These are phyloP conservation scores for Obba rivulosa DNA, from an alignment of 768 basidiomycete species.

Conservation along the genomic window DNA sequence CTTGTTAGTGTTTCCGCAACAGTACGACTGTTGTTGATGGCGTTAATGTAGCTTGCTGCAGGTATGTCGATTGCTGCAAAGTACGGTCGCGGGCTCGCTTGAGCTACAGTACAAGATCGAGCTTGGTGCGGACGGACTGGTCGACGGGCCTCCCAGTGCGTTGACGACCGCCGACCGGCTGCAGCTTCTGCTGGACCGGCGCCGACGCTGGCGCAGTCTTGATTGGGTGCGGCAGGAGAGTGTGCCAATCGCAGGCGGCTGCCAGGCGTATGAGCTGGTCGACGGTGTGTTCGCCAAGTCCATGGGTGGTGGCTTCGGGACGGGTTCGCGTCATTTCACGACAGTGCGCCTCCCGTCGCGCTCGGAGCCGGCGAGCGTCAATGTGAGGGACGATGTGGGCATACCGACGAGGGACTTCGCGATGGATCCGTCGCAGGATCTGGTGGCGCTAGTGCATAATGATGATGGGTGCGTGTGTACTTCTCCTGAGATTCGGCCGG, in stretches of 20 bases:
- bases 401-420: constrained; percentile 49
- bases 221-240: constrained; percentile 19
- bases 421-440: constrained; percentile 61
- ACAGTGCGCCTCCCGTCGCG: constrained; percentile 22
- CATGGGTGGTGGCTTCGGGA: constrained; percentile 6
- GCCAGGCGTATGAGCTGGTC: constrained; percentile 56
- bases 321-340: constrained; percentile 18
- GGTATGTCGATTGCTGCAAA: constrained; percentile 20
- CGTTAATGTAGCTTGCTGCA: constrained; percentile 5
- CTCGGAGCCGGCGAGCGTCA: constrained; percentile 4
- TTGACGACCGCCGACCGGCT: constrained; percentile 28
- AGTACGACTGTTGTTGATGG: background rate
- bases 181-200: constrained; percentile 27
- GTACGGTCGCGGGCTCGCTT: constrained; percentile 16
- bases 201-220: constrained; percentile 30
- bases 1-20: constrained; percentile 5
- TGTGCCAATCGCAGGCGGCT: constrained; percentile 30
- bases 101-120: constrained; percentile 28
- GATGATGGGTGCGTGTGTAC: constrained; percentile 13
- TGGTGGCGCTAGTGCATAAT: constrained; percentile 40
- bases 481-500: background rate
- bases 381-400: constrained; percentile 32
- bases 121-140: constrained; percentile 25
- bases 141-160: constrained; percentile 15
- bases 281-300: constrained; percentile 51